Evolutionary conservation across 345 rosid species (phyloP), one percentile per base, ranked within the genome.

Genomic region (Garcia nutans): DNA sequence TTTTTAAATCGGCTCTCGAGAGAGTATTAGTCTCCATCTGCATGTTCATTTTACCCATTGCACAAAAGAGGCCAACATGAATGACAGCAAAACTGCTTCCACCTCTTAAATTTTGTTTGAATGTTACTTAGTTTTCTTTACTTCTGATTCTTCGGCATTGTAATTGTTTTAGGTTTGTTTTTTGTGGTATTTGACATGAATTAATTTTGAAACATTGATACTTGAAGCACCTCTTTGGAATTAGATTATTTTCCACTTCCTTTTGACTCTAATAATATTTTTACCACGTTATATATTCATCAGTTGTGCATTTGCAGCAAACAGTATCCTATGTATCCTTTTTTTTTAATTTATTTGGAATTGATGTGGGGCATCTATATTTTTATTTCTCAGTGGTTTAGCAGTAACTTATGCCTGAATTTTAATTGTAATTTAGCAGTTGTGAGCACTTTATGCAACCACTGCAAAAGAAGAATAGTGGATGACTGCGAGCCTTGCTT

Each of bases 401-500:
- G 50, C 28, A 26, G 44, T 42, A 26, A 26, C 44, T 70, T 70
- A 52, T 23, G 72, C 16, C 13, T 68, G 20, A 49, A 41, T 15
- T 6, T 13, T 10, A 15, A 45, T 11, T 72, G 61, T 22, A 24
- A 60, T 8, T 41, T 45, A 44, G 44, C 68, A 60, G 42, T 16
- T 59, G 75, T 4, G 9, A 33, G 23, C 52, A 44, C 57, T 47
- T 3, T 72, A 28, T 72, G 75, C 44, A 16, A 54, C 42, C 60
- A 61, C 68, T 72, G 75, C 68, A 60, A 72, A 60, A 23, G 54
- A 72, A 60, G 67, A 44, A 72, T 23, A 17, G 22, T 23, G 0
- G 68, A 72, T 42, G 68, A 26, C 23, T 24, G 75, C 42, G 58
- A 72, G 50, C 56, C 42, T 23, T 72, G 68, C 75, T 44, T 67